Evolutionary conservation across 2,329 filamentous ascomycete species (phyloP), one percentile per base, ranked within the genome.

Genomic region (Alternaria hordeiaustralica): DNA sequence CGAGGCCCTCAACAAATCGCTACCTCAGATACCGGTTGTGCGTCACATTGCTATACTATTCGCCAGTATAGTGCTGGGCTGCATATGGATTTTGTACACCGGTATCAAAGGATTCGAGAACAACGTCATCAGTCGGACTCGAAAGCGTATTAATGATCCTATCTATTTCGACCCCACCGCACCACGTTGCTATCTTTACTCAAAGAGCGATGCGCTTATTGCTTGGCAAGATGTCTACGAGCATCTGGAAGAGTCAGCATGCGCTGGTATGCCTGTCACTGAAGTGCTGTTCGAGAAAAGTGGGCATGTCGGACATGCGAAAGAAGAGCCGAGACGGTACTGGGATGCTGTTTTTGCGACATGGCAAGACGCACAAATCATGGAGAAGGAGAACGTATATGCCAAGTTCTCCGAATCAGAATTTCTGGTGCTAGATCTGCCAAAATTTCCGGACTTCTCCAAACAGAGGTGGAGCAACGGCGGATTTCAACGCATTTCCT

Each of bases 231-330:
- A 89, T 55, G 82, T 89, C 0, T 84, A 86, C 63, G 78, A 78
- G 12, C 85, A 89, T 64, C 84, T 82, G 1, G 81, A 81, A 1
- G 73, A 82, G 21, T 82, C 85, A 2, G 78, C 75, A 60, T 65
- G 71, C 20, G 77, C 78, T 53, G 87, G 87, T 0, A 88, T 84
- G 47, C 70, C 70, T 4, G 82, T 84, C 1, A 78, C 83, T 2
- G 74, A 82, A 11, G 84, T 86, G 60, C 67, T 85, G 33, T 90
- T 90, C 64, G 81, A 86, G 26, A 84, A 83, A 1, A 87, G 84
- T 26, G 80, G 82, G 0, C 88, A 90, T 73, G 88, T 89, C 10
- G 86, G 84, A 1, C 87, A 90, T 68, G 87, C 89, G 81, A 81
- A 84, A 18, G 71, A 81, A 70, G 83, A 87, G 55, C 83, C 85